phyloP scores from a whole-genome alignment of 305 asterid species.

The Rubia balearica region DNA sequence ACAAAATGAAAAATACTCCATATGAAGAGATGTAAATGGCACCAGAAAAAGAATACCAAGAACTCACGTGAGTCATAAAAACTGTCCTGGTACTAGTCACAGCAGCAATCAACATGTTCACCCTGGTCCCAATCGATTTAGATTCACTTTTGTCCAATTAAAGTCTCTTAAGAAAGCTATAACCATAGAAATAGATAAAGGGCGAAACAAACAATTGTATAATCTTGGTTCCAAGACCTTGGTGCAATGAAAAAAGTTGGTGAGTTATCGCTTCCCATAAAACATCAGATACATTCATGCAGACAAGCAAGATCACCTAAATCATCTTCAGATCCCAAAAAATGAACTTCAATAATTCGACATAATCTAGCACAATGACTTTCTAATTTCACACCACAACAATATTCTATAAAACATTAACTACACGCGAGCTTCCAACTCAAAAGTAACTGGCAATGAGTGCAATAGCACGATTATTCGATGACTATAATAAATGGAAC shows the following conservation, averaged over 20 bases:
- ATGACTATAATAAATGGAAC: neutral
- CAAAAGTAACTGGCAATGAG: neutral
- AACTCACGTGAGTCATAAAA: constrained; percentile 60
- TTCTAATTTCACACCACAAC: neutral
- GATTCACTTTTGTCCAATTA: constrained; percentile 61
- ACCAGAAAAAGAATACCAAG: constrained; percentile 11
- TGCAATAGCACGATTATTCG: neutral
- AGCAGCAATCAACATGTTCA: constrained; percentile 82
- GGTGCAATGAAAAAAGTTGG: constrained; percentile 62
- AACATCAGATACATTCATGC: constrained; percentile 83
- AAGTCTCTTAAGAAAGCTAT: constrained; percentile 72
- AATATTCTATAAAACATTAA: neutral
- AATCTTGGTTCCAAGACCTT: constrained; percentile 85
- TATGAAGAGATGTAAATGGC: neutral
- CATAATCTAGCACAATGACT: neutral
- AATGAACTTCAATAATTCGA: neutral
- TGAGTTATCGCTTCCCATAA: constrained; percentile 80
- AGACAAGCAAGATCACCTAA: constrained; percentile 16
- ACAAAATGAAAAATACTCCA: neutral
- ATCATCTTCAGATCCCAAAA: constrained; percentile 1
- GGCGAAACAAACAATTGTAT: constrained; percentile 76
- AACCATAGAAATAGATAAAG: constrained; percentile 83
- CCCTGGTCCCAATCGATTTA: constrained; percentile 77
- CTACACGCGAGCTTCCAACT: neutral
- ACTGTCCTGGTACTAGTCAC: constrained; percentile 81